A percentile compares a stretch with the other conserved stretches of the same genome.
Conservation (phyloP, 257 asterid genomes). For the Solanum chiquidenum region DNA sequence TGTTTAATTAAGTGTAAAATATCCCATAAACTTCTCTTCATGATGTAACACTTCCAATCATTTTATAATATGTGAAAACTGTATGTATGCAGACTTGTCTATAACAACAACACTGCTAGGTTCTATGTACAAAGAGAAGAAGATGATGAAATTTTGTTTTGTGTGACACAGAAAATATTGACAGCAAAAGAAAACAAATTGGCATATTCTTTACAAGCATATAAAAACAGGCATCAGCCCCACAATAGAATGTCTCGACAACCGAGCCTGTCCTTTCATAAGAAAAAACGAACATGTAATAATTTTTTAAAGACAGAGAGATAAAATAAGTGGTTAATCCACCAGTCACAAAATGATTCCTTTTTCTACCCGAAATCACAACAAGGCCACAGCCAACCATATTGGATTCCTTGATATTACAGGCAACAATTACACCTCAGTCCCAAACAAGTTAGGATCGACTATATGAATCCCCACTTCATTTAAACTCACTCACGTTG, state of each 20-base stretch:
- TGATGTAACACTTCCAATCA: neutral
- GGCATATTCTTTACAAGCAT: slow-evolving; percentile 16
- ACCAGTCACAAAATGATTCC: slow-evolving; percentile 1
- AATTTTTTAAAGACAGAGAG: neutral
- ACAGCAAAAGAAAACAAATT: neutral
- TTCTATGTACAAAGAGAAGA: slow-evolving; percentile 11
- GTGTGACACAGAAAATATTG: neutral
- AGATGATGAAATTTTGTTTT: slow-evolving; percentile 10
- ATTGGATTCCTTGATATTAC: neutral
- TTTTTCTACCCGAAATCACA: neutral
- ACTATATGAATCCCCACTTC: no score
- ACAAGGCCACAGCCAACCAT: neutral
- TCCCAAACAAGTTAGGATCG: neutral
- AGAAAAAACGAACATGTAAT: neutral
- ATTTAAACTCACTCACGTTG: no score
- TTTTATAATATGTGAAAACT: neutral
- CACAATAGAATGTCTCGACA: slow-evolving; percentile 20
- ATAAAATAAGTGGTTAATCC: slow-evolving; percentile 1
- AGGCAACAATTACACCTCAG: neutral
- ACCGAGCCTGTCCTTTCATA: neutral
- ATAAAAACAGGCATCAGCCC: slow-evolving; percentile 5
- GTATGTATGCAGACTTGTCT: neutral
- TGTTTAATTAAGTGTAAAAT: neutral
- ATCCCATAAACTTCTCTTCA: neutral
- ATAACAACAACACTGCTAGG: slow-evolving; percentile 4